A percentile compares a stretch with the other conserved stretches of the same genome.
These are phyloP conservation scores for Leccinum incarnatum DNA, from an alignment of 768 basidiomycete species.

Conservation along the genomic window DNA sequence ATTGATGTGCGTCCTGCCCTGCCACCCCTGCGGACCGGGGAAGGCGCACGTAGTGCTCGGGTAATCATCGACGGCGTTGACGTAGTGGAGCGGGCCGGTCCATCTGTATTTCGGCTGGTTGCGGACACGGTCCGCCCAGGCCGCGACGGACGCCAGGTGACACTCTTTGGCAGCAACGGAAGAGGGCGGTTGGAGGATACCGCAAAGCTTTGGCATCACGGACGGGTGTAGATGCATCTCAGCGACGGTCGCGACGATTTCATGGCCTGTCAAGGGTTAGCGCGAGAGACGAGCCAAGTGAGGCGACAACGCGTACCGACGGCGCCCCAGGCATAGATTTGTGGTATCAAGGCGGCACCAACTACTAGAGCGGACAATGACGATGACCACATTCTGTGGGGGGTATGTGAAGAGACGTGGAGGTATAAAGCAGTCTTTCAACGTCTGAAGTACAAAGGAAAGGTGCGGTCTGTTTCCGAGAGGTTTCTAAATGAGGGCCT, in stretches of 20 bases:
- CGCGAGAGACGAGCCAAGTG: background rate
- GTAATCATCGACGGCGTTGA: slow-evolving; percentile 71
- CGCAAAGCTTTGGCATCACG: slow-evolving; percentile 63
- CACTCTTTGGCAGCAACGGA: slow-evolving; percentile 45
- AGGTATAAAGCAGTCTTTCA: slow-evolving; percentile 3
- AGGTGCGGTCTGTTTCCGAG: background rate
- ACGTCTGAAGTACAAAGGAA: background rate
- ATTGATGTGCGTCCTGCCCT: slow-evolving; percentile 52
- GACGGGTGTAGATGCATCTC: slow-evolving; percentile 84
- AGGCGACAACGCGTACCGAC: slow-evolving; percentile 29
- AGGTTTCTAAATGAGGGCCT: slow-evolving; percentile 11
- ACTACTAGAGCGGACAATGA: slow-evolving; percentile 13
- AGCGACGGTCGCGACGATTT: slow-evolving; percentile 92
- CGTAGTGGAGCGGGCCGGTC: slow-evolving; percentile 75
- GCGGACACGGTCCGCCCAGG: slow-evolving; percentile 84
- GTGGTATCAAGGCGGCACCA: slow-evolving; percentile 23
- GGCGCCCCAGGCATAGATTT: slow-evolving; percentile 39
- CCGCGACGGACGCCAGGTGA: slow-evolving; percentile 77
- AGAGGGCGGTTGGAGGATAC: slow-evolving; percentile 52
- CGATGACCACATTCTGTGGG: slow-evolving; percentile 19
- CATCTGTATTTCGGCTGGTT: slow-evolving; percentile 53
- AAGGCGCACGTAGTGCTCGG: slow-evolving; percentile 76
- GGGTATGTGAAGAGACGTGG: slow-evolving; percentile 6
- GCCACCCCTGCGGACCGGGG: slow-evolving; percentile 76
- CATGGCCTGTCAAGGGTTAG: slow-evolving; percentile 59